Base-by-base conservation (phyloP, 768 basidiomycete species). In the Glaciozyma antarctica region DNA sequence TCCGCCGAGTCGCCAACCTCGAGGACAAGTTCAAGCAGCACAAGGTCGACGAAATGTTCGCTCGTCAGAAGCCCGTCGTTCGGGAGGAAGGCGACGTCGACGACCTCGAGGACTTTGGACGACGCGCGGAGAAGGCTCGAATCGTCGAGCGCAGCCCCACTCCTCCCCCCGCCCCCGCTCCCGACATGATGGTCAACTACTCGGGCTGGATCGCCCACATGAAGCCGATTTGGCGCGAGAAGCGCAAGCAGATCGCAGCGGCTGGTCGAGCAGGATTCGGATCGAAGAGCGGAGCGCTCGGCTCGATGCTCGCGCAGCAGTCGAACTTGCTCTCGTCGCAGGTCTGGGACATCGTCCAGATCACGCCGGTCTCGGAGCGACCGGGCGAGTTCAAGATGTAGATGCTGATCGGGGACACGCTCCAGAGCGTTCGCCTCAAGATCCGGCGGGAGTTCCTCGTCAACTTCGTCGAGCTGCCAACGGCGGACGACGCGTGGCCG, bases 11-110 rank as follows among this genome's bases (percentile, higher is more conserved):
- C 16, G 87, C 86, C 19, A 88, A 86, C 17, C 83, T 86, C 21
- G 84, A 92, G 49, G 94, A 98, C 81, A 95, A 90, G 78, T 97
- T 98, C 80, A 92, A 90, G 76, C 95, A 99, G 76, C 94, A 97
- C 77, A 97, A 93, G 77, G 79, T 99, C 58, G 93, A 91, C 0
- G 91, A 97, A 72, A 97, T 98, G 79, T 98, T 99, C 78, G 68
- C 75, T 10, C 63, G 63, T 26, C 81, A 78, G 63, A 77, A 77
- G 51, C 75, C 76, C 38, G 75, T 56, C 62, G 38, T 61, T 26
- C 60, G 65, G 28, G 30, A n/a, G 22, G 55, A 53, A 72, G 21
- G 76, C 74, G 58, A 76, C 41, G 73, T 72, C 58, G 73, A 74
- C 71, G 74, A 76, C 77, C 62, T 67, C 12, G 62, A 75, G 2